Evolutionary conservation across 169 alveolate genomes (phyloP), one percentile per base, ranked within the genome.

Genomic region (Haemoproteus tartakovskyi): DNA sequence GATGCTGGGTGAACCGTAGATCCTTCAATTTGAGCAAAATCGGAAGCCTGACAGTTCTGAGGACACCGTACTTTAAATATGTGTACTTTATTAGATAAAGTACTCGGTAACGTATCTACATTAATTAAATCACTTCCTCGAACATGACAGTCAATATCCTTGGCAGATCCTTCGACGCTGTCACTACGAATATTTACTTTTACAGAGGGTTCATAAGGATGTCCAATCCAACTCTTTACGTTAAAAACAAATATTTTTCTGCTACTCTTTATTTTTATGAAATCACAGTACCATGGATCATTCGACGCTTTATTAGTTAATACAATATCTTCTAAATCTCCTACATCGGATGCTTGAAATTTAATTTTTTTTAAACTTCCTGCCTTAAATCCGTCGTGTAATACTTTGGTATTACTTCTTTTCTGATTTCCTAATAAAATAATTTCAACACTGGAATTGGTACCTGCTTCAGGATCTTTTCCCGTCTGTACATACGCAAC

Each of bases 221-320:
- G 81, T 12, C 95, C 95, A 16, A 91, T 70, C 95, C 95, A 91
- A 41, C 95, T 87, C 41, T 91, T 87, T 2, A 91, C 90, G 29
- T 89, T 87, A 60, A 87, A 91, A 33, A 91, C 62, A 22, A 79
- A 86, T 24, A 90, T 81, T 36, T 74, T 50, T 29, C 86, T 89
- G 40, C 86, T 87, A 45, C 85, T 62, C 33, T 84, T 59, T 26
- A 91, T 70, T 38, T 93, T 78, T 4, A 91, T 85, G 48, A 80
- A 79, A 40, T 90, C 95, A 43, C 95, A 91, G 70, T 91, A 91
- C 95, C 95, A 91, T 3, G 95, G 95, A 78, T 87, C 93, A 38
- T 86, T 74, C n/a, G 36, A 18, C 1, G 94, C 87, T 11, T 88
- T 85, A 43, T 91, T 91, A 9, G 90, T 87, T 37, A 91, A 64